Percentiles rank a stretch among this genome's conserved stretches.
phyloP scores from a whole-genome alignment of 495 filamentous ascomycete genomes.

The Penicillium cosmopolitanum region DNA sequence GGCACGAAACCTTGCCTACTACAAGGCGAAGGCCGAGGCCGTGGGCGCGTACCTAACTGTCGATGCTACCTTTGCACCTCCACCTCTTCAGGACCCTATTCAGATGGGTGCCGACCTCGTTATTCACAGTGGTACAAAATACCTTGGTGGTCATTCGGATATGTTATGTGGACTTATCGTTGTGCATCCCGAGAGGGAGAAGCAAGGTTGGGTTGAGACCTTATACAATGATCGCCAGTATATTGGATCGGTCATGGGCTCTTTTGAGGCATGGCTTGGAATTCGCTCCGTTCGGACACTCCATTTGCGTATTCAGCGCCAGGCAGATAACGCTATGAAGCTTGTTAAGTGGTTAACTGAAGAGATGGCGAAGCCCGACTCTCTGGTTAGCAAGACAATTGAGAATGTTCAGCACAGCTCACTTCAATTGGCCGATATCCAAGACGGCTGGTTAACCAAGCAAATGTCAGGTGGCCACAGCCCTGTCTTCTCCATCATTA shows the following conservation, averaged over 20 bases:
- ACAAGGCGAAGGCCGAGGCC: constrained; percentile 67
- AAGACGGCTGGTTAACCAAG: constrained; percentile 64
- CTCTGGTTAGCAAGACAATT: constrained; percentile 52
- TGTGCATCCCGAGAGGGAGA: constrained; percentile 42
- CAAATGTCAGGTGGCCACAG: constrained; percentile 93
- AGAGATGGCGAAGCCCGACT: constrained; percentile 37
- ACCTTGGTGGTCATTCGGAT: constrained; percentile 90
- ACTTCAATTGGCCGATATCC: constrained; percentile 58
- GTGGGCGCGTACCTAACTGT: constrained; percentile 76
- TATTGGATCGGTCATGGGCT: constrained; percentile 85
- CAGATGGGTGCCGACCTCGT: constrained; percentile 74
- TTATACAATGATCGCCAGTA: constrained; percentile 66
- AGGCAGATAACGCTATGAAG: constrained; percentile 65
- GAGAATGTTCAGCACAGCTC: constrained; percentile 71
- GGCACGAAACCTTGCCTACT: constrained; percentile 67
- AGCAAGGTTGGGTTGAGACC: constrained; percentile 51
- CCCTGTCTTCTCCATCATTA: constrained; percentile 76
- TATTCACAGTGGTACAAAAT: constrained; percentile 92
- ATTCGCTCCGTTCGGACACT: constrained; percentile 81
- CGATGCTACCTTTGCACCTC: constrained; percentile 89
- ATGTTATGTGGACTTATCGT: constrained; percentile 83
- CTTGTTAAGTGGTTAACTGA: constrained; percentile 73
- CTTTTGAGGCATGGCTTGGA: constrained; percentile 87
- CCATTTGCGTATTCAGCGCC: constrained; percentile 73
- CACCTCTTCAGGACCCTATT: constrained; percentile 83